Evolutionary conservation across 345 rosid species (phyloP).

Genomic region (Barbarea vulgaris): DNA sequence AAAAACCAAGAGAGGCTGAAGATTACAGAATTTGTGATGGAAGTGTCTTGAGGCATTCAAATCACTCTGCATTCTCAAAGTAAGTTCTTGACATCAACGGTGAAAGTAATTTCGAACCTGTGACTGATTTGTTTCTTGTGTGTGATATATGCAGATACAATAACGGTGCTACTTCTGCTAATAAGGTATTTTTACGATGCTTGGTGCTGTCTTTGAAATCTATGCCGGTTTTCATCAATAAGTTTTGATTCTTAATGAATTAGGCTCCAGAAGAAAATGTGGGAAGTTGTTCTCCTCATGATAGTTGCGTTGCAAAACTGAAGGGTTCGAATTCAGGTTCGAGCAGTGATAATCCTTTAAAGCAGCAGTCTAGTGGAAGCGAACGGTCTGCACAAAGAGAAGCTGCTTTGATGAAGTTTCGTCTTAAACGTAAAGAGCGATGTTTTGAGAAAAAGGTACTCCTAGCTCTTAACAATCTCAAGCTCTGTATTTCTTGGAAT

Average conservation of each 20-base stretch:
- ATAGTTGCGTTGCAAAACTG: conserved; percentile 52
- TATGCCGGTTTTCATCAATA: neutral
- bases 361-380: conserved; percentile 55
- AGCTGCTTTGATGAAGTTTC: conserved; percentile 70
- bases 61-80: conserved; percentile 79
- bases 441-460: conserved; percentile 79
- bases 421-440: conserved; percentile 78
- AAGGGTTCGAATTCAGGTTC: conserved; percentile 49
- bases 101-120: neutral
- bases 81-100: conserved; percentile 38
- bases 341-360: conserved; percentile 43
- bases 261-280: conserved; percentile 54
- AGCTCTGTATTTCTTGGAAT: neutral
- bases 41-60: conserved; percentile 64
- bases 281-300: conserved; percentile 63
- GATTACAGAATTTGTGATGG: conserved; percentile 46
- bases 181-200: conserved; percentile 49
- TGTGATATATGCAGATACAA: conserved; percentile 53
- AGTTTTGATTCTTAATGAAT: neutral
- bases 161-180: conserved; percentile 55
- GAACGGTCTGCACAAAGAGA: conserved; percentile 53
- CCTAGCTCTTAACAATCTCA: neutral
- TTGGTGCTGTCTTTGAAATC: neutral
- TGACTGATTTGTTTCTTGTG: conserved; percentile 13
- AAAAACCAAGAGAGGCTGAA: conserved; percentile 46